Conservation (phyloP, 768 basidiomycete genomes). For the Chalciporus sphaerocephalus region DNA sequence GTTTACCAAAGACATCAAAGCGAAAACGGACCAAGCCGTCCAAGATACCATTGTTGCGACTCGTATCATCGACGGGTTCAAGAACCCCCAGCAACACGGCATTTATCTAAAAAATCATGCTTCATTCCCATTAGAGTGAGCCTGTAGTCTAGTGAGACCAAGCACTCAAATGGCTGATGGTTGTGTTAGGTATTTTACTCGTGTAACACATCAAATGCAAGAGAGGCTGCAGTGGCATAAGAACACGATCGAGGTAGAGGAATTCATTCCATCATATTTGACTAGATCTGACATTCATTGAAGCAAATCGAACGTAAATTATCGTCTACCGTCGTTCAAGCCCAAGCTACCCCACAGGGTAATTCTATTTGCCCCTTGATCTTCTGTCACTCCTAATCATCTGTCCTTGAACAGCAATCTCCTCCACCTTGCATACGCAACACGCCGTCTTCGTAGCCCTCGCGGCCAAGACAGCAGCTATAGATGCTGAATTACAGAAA, state of each 20-base stretch:
- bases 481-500: slow-evolving; percentile 72
- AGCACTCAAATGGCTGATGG: background rate
- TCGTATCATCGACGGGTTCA: slow-evolving; percentile 74
- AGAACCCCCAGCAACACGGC: slow-evolving; percentile 66
- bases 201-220: slow-evolving; percentile 67
- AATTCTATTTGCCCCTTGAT: slow-evolving; percentile 7
- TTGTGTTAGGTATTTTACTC: slow-evolving; percentile 57
- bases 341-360: slow-evolving; percentile 76
- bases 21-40: slow-evolving; percentile 71
- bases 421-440: slow-evolving; percentile 75
- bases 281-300: background rate
- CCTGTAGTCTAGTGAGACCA: slow-evolving; percentile 9
- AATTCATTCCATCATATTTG: background rate
- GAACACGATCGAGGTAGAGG: slow-evolving; percentile 71
- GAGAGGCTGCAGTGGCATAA: slow-evolving; percentile 76
- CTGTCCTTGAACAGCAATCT: slow-evolving; percentile 47
- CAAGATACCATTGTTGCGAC: slow-evolving; percentile 78
- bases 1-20: slow-evolving; percentile 64
- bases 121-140: slow-evolving; percentile 77
- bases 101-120: slow-evolving; percentile 74
- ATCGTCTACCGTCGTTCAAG: slow-evolving; percentile 57
- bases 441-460: slow-evolving; percentile 73
- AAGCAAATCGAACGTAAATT: slow-evolving; percentile 73
- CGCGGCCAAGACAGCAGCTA: slow-evolving; percentile 68
- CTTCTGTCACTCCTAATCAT: background rate